Percentiles rank a stretch among this genome's conserved stretches.
Evolutionary conservation across 2,329 filamentous ascomycete species (phyloP).

Genomic region (Taxawa tesnikishii): DNA sequence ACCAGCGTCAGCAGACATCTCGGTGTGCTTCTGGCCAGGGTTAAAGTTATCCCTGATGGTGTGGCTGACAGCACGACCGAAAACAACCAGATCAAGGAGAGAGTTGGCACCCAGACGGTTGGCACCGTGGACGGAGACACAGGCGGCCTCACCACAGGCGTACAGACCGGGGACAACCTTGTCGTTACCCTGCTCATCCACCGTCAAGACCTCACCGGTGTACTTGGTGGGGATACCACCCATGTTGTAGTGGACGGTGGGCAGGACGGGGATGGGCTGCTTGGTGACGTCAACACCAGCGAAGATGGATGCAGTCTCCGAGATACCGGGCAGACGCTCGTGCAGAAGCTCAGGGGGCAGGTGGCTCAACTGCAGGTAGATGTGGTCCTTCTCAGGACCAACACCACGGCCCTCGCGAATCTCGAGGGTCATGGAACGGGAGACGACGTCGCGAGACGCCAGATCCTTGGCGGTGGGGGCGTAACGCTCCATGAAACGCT

Average conservation of each 20-base stretch:
- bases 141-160: conserved; percentile 93
- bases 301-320: conserved; percentile 95
- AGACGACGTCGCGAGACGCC: conserved; percentile 90
- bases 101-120: conserved; percentile 98
- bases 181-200: conserved; percentile 78
- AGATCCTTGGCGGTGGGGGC: conserved; percentile 97
- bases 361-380: conserved; percentile 96
- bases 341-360: conserved; percentile 83
- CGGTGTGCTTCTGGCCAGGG: conserved; percentile 68
- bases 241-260: conserved; percentile 99
- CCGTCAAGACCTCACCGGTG: conserved; percentile 87
- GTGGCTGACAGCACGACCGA: conserved; percentile 93
- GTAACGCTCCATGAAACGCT: conserved; percentile 99
- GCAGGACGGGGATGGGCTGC: conserved; percentile 91
- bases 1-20: conserved; percentile 73
- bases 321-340: conserved; percentile 96
- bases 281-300: conserved; percentile 93
- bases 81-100: conserved; percentile 91
- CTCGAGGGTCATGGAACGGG: conserved; percentile 95
- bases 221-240: conserved; percentile 96
- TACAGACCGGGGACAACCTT: conserved; percentile 90
- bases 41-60: conserved; percentile 91
- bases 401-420: conserved; percentile 96
- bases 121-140: conserved; percentile 94
- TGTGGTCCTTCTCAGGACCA: conserved; percentile 93